Base-by-base conservation (phyloP, 106 monocot species). In the Dendrobium nobile region DNA sequence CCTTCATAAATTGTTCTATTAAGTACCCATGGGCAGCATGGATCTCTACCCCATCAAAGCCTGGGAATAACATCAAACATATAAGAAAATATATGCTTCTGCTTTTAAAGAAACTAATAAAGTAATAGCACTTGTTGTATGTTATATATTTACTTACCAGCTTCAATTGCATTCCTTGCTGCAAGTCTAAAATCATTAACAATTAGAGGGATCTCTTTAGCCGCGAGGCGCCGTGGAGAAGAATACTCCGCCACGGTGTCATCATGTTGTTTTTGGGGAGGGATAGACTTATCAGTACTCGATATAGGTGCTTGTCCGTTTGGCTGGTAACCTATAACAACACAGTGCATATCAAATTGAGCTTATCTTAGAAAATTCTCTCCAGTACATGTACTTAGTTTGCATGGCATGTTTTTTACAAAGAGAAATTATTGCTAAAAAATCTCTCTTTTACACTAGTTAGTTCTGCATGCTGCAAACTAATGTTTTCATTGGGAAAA, bases 151-250 rank as follows among this genome's bases (percentile, higher is more conserved):
- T 19, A 19, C 15, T 0, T 56, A 85, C 84, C 89, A 40, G 89
- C 86, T 77, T 86, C 84, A 13, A 89, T 85, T 47, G 87, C 84
- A 80, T 87, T 85, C 84, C 41, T 37, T 37, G 37, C 37, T 37
- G 89, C 86, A 67, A 78, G 24, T 82, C 82, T 84, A 65, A 82
- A 89, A 85, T 89, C 86, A 68, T 84, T 77, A n/a, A 82, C 54
- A 7, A 89, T 44, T 1, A 47, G 33, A 19, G 82, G 77, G 5
- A 89, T 89, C 67, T 89, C 89, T 27, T 80, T 64, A 4, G 72
- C 55, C 31, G 44, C 41, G 47, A 87, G 58, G 4, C 86, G 75
- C 47, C 82, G 59, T 18, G 89, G 89, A 72, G 82, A 56, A 7
- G 89, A 61, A 73, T 20, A n/a, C 18, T 18, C 22, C 18, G n/a